Base-by-base conservation (phyloP, 2,329 filamentous ascomycete species). In the Microsporum ferrugineum region DNA sequence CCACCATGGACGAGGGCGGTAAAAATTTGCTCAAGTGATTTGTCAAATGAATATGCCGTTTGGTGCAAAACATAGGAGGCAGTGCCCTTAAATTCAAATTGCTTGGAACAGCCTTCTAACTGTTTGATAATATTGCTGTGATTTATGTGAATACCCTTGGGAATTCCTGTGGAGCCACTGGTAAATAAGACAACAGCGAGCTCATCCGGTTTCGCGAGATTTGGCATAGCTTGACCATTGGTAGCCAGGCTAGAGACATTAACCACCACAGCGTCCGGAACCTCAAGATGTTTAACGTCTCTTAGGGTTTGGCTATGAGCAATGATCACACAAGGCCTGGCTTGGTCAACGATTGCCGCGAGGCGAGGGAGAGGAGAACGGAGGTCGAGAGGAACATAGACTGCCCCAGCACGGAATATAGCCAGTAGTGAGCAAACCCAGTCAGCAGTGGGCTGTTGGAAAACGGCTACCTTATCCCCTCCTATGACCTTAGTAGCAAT, bases 121-220 rank as follows among this genome's bases (percentile, higher is more conserved):
- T 66, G 45, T 58, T 70, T 70, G 1, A 59, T 51, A 6, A 71
- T 27, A 36, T 61, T 64, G 2, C 29, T 36, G 51, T 73, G 68
- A 2, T 43, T 67, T 27, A 65, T 31, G 2, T 77, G 61, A 23
- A 79, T 71, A 3, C 77, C 77, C 66, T 80, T 80, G 1, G 78
- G 78, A 0, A 49, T 67, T 1, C 68, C 68, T 1, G 69, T 70
- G 0, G 66, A 64, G 1, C 69, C 69, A 62, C 68, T 69, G 2
- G 68, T 70, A 57, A 65, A 78, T 2, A 78, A 63, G 2, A 77
- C 65, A 1, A 43, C 72, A 68, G 7, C 74, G 70, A 5, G 68
- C 67, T 41, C 72, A 67, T 59, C 70, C 69, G 14, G 69, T 70
- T 65, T 68, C 5, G 65, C 58, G 1, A 63, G 55, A 51, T 61